A percentile compares a stretch with the other conserved stretches of the same genome.
Conservation (phyloP, 139 green algal genomes). For the Pleodorina starrii region DNA sequence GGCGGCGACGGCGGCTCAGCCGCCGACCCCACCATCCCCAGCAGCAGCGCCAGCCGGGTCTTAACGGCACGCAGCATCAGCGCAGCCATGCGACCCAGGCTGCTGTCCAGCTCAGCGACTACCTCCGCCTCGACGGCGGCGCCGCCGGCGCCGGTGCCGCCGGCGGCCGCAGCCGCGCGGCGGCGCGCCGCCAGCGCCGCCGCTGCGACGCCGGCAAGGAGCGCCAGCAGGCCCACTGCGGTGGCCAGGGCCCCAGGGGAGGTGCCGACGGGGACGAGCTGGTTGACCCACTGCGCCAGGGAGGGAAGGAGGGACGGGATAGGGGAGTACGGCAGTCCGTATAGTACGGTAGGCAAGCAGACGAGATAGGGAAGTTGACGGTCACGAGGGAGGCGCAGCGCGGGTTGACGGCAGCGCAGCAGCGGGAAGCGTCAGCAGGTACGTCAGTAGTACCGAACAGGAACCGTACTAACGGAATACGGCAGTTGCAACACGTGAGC, state of each 20-base stretch:
- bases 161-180: not conserved
- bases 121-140: not conserved
- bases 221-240: not conserved
- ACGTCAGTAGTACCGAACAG: too few relatives aligned
- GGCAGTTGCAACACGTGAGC: too few relatives aligned
- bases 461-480: too few relatives aligned
- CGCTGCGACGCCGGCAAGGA: not conserved
- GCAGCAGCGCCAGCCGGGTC: slow-evolving; percentile 24
- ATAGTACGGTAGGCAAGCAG: too few relatives aligned
- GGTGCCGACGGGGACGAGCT: not conserved
- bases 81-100: slow-evolving; percentile 38
- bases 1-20: not conserved
- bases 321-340: too few relatives aligned
- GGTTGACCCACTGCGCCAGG: slow-evolving; percentile 8
- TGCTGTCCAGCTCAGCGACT: slow-evolving; percentile 44
- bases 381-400: too few relatives aligned
- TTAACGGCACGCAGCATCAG: slow-evolving; percentile 45
- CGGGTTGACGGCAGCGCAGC: too few relatives aligned
- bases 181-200: not conserved
- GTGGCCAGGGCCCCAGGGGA: not conserved
- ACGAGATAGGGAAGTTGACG: too few relatives aligned
- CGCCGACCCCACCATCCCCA: not conserved
- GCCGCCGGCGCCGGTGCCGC: not conserved
- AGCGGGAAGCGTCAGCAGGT: too few relatives aligned
- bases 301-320: too few relatives aligned